These are phyloP conservation scores for Suhomyces emberorum DNA, from an alignment of 805 yeast species.

Conservation along the genomic window DNA sequence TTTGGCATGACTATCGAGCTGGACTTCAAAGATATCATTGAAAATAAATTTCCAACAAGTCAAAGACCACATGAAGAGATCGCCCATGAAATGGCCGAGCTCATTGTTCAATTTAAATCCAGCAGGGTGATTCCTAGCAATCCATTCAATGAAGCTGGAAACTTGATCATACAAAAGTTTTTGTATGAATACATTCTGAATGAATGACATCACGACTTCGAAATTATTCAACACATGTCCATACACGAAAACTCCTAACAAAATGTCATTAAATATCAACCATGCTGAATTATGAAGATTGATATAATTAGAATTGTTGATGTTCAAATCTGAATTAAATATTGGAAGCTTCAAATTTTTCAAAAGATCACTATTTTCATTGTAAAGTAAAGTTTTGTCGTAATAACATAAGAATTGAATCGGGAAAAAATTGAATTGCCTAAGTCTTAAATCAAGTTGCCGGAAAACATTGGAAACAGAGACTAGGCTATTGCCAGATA, in stretches of 20 bases:
- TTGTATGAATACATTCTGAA: conserved; percentile 32
- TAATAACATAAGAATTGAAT: conserved; percentile 64
- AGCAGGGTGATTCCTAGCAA: conserved; percentile 79
- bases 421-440: conserved; percentile 77
- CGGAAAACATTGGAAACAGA: conserved; percentile 61
- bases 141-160: conserved; percentile 56
- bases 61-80: conserved; percentile 80
- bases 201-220: conserved; percentile 14
- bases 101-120: conserved; percentile 91
- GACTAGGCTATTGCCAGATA: conserved; percentile 24
- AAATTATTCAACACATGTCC: conserved; percentile 39
- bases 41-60: conserved; percentile 51
- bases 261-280: conserved; percentile 79
- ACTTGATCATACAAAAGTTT: conserved; percentile 44
- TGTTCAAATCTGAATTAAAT: conserved; percentile 34
- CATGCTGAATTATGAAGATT: conserved; percentile 83
- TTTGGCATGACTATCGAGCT: conserved; percentile 1
- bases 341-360: conserved; percentile 41
- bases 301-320: conserved; percentile 56
- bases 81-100: conserved; percentile 81
- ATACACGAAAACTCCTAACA: conserved; percentile 65
- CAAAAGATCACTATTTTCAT: conserved; percentile 33
- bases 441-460: conserved; percentile 75
- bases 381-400: conserved; percentile 26
- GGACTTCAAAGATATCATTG: conserved; percentile 8